Percentiles rank a stretch among this genome's conserved stretches.
Evolutionary conservation across 495 filamentous ascomycete species (phyloP).

Genomic region (Lasiosphaeris hirsuta): DNA sequence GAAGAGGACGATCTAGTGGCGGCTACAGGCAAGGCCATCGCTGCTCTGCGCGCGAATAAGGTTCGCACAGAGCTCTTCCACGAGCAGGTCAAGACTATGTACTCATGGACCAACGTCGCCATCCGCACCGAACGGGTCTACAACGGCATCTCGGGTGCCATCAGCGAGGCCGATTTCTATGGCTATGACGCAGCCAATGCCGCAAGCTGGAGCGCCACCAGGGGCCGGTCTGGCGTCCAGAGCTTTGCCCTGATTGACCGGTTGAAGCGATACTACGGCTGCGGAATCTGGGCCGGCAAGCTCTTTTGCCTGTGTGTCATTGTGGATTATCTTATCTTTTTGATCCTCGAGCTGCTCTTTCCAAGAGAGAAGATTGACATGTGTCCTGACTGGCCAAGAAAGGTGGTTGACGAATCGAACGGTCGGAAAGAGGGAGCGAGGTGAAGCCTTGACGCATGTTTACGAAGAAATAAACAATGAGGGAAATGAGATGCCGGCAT

Average conservation of each 20-base stretch:
- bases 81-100: conserved; percentile 95
- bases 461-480: no score
- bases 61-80: conserved; percentile 92
- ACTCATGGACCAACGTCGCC: conserved; percentile 95
- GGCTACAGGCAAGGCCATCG: conserved; percentile 80
- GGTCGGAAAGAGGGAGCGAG: conserved; percentile 3
- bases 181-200: conserved; percentile 59
- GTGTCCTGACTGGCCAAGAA: conserved; percentile 87
- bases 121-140: conserved; percentile 92
- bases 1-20: conserved; percentile 88
- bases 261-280: conserved; percentile 95
- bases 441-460: not conserved
- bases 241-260: conserved; percentile 92
- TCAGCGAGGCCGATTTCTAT: conserved; percentile 84
- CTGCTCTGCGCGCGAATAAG: conserved; percentile 71
- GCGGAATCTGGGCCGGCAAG: conserved; percentile 98
- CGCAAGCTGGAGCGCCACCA: conserved; percentile 66
- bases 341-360: conserved; percentile 82
- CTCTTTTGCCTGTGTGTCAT: conserved; percentile 92
- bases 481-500: no score
- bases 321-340: conserved; percentile 85
- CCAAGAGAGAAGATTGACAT: conserved; percentile 83
- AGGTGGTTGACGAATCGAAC: conserved; percentile 34
- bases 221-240: conserved; percentile 69
- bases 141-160: conserved; percentile 78